Percentiles rank a stretch among this genome's conserved stretches.
phyloP scores from a whole-genome alignment of 192 early-diverging fungal species.

The Coemansia sp. region DNA sequence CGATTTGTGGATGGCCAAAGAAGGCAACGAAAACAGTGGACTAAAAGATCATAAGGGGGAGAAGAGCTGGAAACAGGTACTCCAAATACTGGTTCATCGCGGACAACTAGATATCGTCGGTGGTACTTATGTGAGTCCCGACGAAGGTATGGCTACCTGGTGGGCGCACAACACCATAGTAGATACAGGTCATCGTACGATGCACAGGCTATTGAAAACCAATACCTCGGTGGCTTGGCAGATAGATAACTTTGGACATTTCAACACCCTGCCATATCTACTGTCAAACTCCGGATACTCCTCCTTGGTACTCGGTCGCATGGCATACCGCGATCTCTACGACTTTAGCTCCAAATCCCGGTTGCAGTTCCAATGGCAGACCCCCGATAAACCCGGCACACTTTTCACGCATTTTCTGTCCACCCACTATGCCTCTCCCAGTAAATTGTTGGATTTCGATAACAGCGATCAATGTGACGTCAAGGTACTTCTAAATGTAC shows the following conservation, averaged over 20 bases:
- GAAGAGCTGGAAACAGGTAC: constrained; percentile 36
- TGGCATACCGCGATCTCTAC: constrained; percentile 35
- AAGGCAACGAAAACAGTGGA: constrained; percentile 32
- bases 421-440: constrained; percentile 35
- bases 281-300: constrained; percentile 38
- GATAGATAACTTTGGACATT: constrained; percentile 50
- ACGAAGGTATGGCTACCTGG: constrained; percentile 51
- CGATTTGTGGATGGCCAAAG: constrained; percentile 45
- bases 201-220: constrained; percentile 23
- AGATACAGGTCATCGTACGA: constrained; percentile 33
- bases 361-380: constrained; percentile 46
- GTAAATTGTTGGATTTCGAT: constrained; percentile 43
- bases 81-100: constrained; percentile 21
- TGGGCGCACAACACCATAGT: constrained; percentile 46
- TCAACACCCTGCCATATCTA: constrained; percentile 24
- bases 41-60: background rate
- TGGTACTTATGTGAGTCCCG: constrained; percentile 47
- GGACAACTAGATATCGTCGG: constrained; percentile 39
- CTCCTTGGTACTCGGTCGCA: constrained; percentile 36
- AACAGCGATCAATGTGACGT: constrained; percentile 18
- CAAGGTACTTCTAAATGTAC: constrained; percentile 19
- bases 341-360: constrained; percentile 14
- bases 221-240: constrained; percentile 37
- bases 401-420: constrained; percentile 44
- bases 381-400: background rate